Evolutionary conservation across 768 basidiomycete genomes (phyloP).

Genomic region (Terana coerulea): DNA sequence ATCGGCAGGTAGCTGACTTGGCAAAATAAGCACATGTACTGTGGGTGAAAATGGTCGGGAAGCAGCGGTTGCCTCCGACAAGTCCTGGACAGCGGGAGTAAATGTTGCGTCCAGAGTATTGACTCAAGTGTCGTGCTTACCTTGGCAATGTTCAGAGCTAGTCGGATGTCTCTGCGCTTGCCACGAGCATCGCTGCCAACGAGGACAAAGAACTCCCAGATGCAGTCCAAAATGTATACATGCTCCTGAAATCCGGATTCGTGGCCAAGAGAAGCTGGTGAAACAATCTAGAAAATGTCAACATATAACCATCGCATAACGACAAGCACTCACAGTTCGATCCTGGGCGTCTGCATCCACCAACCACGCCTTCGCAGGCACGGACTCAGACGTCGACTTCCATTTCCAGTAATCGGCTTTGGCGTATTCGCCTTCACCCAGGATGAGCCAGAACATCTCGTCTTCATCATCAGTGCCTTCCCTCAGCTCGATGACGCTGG

Average conservation of each 20-base stretch:
- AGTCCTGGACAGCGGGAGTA: slow-evolving; percentile 35
- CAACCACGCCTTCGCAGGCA: slow-evolving; percentile 57
- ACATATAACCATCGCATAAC: not conserved
- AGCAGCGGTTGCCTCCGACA: slow-evolving; percentile 47
- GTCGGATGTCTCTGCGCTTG: slow-evolving; percentile 52
- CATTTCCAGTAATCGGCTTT: slow-evolving; percentile 83
- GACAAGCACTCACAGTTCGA: slow-evolving; percentile 36
- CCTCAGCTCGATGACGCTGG: slow-evolving; percentile 47
- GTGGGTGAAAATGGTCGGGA: slow-evolving; percentile 67
- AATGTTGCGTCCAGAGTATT: not conserved
- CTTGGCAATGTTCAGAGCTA: slow-evolving; percentile 55
- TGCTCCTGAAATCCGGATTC: slow-evolving; percentile 36
- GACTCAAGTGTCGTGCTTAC: slow-evolving; percentile 32
- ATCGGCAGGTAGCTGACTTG: slow-evolving; percentile 72
- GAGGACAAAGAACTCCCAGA: slow-evolving; percentile 77
- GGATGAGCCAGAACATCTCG: slow-evolving; percentile 84
- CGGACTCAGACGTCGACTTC: slow-evolving; percentile 39
- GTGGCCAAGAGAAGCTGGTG: slow-evolving; percentile 40
- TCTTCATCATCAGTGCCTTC: slow-evolving; percentile 68
- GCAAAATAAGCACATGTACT: slow-evolving; percentile 69
- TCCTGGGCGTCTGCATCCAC: slow-evolving; percentile 38
- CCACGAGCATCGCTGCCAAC: slow-evolving; percentile 66
- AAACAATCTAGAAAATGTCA: slow-evolving; percentile 25
- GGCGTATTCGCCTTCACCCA: slow-evolving; percentile 74
- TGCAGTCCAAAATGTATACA: slow-evolving; percentile 69